phyloP scores from a whole-genome alignment of 2,329 filamentous ascomycete species.

The Aschersonia sp. region DNA sequence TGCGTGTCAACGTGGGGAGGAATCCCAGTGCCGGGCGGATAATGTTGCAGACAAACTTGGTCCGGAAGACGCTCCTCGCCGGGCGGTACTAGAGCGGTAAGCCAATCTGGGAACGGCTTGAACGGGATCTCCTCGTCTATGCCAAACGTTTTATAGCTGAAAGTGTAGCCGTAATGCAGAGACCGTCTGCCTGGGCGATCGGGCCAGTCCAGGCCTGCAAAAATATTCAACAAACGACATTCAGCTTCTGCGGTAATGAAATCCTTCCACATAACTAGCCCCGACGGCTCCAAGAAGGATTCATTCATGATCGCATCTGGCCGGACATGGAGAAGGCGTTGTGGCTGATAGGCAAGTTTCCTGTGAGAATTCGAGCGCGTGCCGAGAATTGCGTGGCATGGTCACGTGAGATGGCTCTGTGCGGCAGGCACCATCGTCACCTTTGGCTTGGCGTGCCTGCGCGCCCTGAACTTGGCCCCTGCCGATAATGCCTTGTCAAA shows the following conservation, averaged over 20 bases:
- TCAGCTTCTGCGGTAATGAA: slow-evolving; percentile 33
- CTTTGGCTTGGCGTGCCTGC: too few species aligned
- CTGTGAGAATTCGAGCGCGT: too few species aligned
- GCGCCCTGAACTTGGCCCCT: too few species aligned
- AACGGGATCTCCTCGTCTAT: slow-evolving; percentile 29
- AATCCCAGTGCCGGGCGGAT: slow-evolving; percentile 43
- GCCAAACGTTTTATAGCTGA: slow-evolving; percentile 43
- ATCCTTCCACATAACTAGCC: slow-evolving; percentile 27
- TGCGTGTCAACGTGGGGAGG: slow-evolving; percentile 48
- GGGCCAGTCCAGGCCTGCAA: slow-evolving; percentile 3
- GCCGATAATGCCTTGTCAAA: too few species aligned
- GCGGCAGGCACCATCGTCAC: too few species aligned
- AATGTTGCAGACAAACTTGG: slow-evolving; percentile 46
- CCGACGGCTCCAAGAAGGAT: slow-evolving; percentile 12
- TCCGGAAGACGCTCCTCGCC: slow-evolving; percentile 30
- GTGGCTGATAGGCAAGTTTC: too few species aligned
- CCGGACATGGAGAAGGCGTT: too few species aligned
- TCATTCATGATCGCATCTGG: background rate
- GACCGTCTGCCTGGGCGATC: slow-evolving; percentile 3
- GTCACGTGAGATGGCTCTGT: too few species aligned
- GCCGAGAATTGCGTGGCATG: too few species aligned
- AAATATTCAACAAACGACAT: slow-evolving; percentile 19
- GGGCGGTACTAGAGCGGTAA: slow-evolving; percentile 29
- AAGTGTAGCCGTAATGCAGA: slow-evolving; percentile 38
- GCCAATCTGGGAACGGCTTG: slow-evolving; percentile 35